A percentile compares a stretch with the other conserved stretches of the same genome.
Evolutionary conservation across 768 basidiomycete species (phyloP).

Genomic region (Amanita brunnescens): DNA sequence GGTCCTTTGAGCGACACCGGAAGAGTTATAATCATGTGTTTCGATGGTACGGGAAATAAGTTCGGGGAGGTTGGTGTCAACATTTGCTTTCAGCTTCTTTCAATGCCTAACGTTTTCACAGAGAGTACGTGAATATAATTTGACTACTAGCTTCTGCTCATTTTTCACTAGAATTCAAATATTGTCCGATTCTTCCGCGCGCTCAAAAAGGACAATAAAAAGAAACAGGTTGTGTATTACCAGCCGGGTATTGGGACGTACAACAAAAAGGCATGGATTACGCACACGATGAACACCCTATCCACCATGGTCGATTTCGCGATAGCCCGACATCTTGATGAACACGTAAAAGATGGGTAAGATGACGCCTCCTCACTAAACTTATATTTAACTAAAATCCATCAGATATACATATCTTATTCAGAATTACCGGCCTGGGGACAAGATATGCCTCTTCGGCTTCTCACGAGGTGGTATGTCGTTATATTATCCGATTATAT

Average conservation of each 20-base stretch:
- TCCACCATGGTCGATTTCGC: constrained; percentile 16
- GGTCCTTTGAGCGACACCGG: not conserved
- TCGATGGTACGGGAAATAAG: constrained; percentile 4
- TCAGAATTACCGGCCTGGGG: constrained; percentile 19
- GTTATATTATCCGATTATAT: not conserved
- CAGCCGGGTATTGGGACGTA: constrained; percentile 21
- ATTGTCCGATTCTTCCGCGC: constrained; percentile 4
- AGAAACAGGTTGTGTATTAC: constrained; percentile 10
- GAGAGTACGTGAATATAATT: not conserved
- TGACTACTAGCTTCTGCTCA: not conserved
- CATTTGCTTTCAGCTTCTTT: not conserved
- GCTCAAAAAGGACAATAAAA: not conserved
- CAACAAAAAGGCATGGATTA: constrained; percentile 15
- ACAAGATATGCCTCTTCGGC: constrained; percentile 22
- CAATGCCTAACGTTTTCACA: not conserved
- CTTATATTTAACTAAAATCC: not conserved
- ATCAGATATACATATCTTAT: constrained; percentile 17
- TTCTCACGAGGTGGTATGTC: constrained; percentile 20
- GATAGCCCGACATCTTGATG: constrained; percentile 18
- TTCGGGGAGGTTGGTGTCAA: not conserved
- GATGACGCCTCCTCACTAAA: not conserved
- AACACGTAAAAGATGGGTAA: constrained; percentile 24
- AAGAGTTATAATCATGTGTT: not conserved
- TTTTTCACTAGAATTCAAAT: constrained; percentile 1
- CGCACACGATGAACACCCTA: constrained; percentile 12